Conservation (phyloP, 805 yeast genomes). For the Starmera caribaea region DNA sequence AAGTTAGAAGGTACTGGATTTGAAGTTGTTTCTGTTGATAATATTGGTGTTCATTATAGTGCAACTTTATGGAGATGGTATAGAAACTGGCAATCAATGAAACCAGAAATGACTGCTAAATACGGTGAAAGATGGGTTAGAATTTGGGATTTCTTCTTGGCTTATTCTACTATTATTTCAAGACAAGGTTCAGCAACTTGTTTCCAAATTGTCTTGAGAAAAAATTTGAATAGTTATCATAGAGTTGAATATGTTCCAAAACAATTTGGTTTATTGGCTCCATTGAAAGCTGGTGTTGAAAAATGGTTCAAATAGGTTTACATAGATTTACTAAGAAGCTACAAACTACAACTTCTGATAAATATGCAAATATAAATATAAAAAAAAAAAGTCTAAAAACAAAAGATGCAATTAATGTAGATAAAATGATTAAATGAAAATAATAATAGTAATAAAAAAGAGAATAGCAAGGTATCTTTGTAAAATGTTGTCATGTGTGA, state of each 20-base stretch:
- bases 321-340: too few relatives aligned
- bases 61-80: constrained; percentile 93
- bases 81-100: constrained; percentile 85
- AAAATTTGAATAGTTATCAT: constrained; percentile 78
- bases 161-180: constrained; percentile 71
- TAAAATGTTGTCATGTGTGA: too few relatives aligned
- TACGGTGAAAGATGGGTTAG: constrained; percentile 88
- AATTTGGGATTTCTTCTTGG: constrained; percentile 88
- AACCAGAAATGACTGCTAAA: constrained; percentile 63
- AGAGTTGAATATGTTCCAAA: constrained; percentile 72
- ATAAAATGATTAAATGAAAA: too few relatives aligned
- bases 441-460: too few relatives aligned
- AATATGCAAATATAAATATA: too few relatives aligned
- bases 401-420: too few relatives aligned
- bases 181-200: constrained; percentile 94
- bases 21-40: constrained; percentile 75
- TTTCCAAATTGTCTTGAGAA: constrained; percentile 83
- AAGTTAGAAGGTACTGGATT: constrained; percentile 77
- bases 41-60: constrained; percentile 88
- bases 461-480: too few relatives aligned
- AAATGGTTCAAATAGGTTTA: constrained; percentile 41
- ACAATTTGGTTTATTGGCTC: constrained; percentile 64
- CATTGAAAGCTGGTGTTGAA: constrained; percentile 38
- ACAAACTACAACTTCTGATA: too few relatives aligned
- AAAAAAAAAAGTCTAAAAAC: too few relatives aligned